Conservation (phyloP, 257 asterid genomes). For the Voacanga thouarsii region DNA sequence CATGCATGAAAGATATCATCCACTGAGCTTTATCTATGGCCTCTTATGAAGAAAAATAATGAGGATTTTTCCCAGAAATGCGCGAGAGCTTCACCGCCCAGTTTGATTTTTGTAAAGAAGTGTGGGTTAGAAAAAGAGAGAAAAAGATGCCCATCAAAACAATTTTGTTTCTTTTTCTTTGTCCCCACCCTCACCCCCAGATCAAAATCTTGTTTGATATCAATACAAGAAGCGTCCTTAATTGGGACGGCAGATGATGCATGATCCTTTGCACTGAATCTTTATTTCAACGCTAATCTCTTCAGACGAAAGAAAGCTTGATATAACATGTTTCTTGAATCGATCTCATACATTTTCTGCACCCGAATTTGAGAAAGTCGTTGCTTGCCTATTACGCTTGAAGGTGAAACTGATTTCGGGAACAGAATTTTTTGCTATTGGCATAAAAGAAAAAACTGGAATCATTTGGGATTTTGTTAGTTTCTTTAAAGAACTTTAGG, state of each 20-base stretch:
- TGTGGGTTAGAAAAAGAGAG: background rate
- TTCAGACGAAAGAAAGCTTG: background rate
- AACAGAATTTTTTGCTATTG: too few species aligned
- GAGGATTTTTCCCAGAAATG: background rate
- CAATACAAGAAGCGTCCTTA: constrained; percentile 21
- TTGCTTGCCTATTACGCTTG: background rate
- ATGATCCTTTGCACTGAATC: background rate
- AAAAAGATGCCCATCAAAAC: constrained; percentile 26
- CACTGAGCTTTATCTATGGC: background rate
- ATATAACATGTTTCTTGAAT: background rate
- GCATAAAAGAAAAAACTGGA: too few species aligned
- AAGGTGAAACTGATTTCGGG: background rate
- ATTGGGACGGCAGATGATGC: constrained; percentile 15
- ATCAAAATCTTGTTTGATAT: constrained; percentile 11
- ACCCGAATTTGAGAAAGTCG: background rate
- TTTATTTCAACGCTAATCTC: background rate
- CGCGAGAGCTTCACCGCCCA: background rate
- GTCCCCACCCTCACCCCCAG: too few species aligned
- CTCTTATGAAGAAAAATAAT: background rate
- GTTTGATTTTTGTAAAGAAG: background rate
- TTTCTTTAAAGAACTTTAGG: too few species aligned
- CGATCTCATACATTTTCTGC: background rate
- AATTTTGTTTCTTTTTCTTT: constrained; percentile 33
- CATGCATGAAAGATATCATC: background rate
- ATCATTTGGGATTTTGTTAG: too few species aligned